Evolutionary conservation across 2,329 filamentous ascomycete genomes (phyloP).

Genomic region (Curvularia eragrostidis): DNA sequence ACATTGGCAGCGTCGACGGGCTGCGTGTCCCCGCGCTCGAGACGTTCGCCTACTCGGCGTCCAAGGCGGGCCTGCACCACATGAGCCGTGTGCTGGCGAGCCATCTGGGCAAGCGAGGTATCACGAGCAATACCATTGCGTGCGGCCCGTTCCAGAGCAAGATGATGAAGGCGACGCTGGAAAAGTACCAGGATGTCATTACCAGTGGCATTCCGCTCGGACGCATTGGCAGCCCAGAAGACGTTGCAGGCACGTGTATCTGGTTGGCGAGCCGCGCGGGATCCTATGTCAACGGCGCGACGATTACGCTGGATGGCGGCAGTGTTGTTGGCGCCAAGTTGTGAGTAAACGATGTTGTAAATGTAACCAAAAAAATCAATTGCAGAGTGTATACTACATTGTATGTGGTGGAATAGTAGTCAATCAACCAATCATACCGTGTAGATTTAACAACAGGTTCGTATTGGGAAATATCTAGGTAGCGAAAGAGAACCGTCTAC

Average conservation of each 20-base stretch:
- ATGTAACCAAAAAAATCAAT: no score
- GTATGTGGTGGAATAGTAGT: no score
- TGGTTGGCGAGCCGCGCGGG: constrained; percentile 73
- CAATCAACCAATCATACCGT: neutral
- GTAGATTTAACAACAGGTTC: neutral
- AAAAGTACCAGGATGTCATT: constrained; percentile 64
- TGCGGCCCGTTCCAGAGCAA: constrained; percentile 75
- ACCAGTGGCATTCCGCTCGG: constrained; percentile 67
- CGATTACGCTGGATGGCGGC: constrained; percentile 53
- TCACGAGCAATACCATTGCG: constrained; percentile 73
- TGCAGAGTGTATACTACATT: no score
- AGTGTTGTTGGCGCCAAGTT: constrained; percentile 49
- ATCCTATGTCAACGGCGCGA: constrained; percentile 52
- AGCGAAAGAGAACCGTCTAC: neutral
- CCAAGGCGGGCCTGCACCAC: constrained; percentile 70
- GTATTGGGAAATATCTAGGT: neutral
- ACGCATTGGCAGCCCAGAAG: constrained; percentile 70
- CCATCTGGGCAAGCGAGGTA: constrained; percentile 65
- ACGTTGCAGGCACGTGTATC: constrained; percentile 74
- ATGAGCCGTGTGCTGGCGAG: constrained; percentile 68
- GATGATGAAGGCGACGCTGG: constrained; percentile 75
- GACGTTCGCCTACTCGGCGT: constrained; percentile 66
- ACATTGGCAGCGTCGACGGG: constrained; percentile 70
- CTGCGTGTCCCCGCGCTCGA: constrained; percentile 65
- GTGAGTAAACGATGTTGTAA: constrained; percentile 17